These are phyloP conservation scores for Tetrapyrgos nigripes DNA, from an alignment of 1,284 basidiomycete genomes.

Conservation along the genomic window DNA sequence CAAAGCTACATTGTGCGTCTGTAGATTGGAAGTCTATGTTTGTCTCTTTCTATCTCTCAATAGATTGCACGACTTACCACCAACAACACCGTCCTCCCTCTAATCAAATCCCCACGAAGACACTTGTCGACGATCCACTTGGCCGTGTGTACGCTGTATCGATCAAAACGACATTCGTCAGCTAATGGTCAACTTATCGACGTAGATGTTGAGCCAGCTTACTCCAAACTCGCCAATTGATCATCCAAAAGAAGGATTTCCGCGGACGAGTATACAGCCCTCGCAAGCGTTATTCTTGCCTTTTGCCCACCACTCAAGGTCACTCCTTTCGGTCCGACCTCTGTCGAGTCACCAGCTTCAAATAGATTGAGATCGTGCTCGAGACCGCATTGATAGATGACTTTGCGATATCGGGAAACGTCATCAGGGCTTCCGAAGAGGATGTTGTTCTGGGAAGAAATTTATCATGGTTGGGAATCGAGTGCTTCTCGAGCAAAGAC, in stretches of 20 bases:
- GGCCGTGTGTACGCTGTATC: conserved; percentile 60
- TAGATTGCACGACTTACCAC: conserved; percentile 69
- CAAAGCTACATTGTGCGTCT: conserved; percentile 69
- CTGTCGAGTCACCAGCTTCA: conserved; percentile 77
- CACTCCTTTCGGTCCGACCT: conserved; percentile 62
- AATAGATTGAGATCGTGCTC: conserved; percentile 57
- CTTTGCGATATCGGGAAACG: conserved; percentile 73
- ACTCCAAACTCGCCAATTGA: conserved; percentile 49
- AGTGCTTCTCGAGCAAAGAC: conserved; percentile 31
- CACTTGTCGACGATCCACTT: conserved; percentile 81
- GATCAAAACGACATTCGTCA: background rate
- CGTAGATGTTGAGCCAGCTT: background rate
- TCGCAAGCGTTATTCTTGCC: conserved; percentile 64
- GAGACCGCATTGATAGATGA: conserved; percentile 61
- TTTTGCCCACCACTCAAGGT: conserved; percentile 71
- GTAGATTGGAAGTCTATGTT: background rate
- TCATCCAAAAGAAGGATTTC: conserved; percentile 61
- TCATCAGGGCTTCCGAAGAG: conserved; percentile 81
- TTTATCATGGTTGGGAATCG: conserved; percentile 13
- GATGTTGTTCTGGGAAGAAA: conserved; percentile 75
- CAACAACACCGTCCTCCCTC: conserved; percentile 72
- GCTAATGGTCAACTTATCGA: background rate
- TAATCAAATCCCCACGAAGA: conserved; percentile 71
- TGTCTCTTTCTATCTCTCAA: too few species aligned
- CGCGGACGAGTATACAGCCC: conserved; percentile 63